Percentiles rank a stretch among this genome's conserved stretches.
phyloP scores from a whole-genome alignment of 2,329 filamentous ascomycete genomes.

The Cytospora chrysosperma region DNA sequence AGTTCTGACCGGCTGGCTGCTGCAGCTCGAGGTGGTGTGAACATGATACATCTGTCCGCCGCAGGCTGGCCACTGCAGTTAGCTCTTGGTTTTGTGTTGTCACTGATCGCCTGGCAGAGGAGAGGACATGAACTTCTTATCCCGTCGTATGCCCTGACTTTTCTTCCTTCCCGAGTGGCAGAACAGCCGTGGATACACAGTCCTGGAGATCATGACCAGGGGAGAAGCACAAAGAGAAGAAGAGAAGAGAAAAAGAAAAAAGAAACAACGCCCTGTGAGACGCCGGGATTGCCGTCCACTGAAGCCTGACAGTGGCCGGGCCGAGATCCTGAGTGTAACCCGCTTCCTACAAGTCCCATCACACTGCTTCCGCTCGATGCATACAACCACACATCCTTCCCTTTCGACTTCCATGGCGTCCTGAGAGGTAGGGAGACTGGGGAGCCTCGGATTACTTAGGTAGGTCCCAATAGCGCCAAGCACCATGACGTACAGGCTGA shows the following conservation, averaged over 20 bases:
- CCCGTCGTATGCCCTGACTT: neutral
- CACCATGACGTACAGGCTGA: slow-evolving; percentile 5
- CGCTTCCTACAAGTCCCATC: neutral
- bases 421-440: neutral
- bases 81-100: neutral
- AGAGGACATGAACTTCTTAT: neutral
- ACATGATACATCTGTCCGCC: neutral
- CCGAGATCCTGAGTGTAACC: neutral
- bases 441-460: neutral
- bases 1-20: slow-evolving; percentile 6
- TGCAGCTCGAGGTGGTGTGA: neutral
- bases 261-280: neutral
- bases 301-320: neutral
- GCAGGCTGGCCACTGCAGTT: neutral
- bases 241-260: no score
- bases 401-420: neutral
- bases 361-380: neutral
- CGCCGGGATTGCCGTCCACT: neutral
- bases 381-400: slow-evolving; percentile 4
- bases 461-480: slow-evolving; percentile 1
- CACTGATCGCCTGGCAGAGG: slow-evolving; percentile 8
- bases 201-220: neutral
- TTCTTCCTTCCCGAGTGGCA: neutral
- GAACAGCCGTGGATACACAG: neutral
- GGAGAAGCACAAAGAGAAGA: no score